Base-by-base conservation (phyloP, 192 early-diverging fungal genomes). In the Linnemannia schmuckeri region DNA sequence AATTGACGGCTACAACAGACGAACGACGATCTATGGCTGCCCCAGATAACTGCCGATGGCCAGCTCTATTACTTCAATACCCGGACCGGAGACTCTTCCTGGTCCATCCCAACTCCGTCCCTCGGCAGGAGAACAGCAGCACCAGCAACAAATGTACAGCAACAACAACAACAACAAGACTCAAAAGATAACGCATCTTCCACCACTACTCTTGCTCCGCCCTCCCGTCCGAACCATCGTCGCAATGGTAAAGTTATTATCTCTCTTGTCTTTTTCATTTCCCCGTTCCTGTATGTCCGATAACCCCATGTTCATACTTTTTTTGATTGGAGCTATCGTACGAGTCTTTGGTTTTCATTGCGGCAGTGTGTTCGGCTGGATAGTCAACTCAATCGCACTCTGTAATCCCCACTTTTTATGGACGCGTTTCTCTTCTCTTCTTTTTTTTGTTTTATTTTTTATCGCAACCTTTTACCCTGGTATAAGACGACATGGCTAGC, bases 21-120 rank as follows among this genome's bases (percentile, higher is more conserved):
- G 24, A 75, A n/a, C 40, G 82, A 83, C 20, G 82, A 83, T 42
- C 63, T 78, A 0, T 90, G 89, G 89, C 61, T 90, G 47, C 70
- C 82, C 57, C 88, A 89, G 57, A 77, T 70, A 20, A 83, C 90
- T 49, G 76, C 82, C 12, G 89, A 91, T 46, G 90, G 90, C 3
- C 78, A 79, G 27, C 69, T 91, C 20, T 93, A 90, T 42, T 92
- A 92, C 77, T 92, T 89, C 74, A 89, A 93, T 87, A 78, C 74
- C 57, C 63, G 90, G 27, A 93, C 91, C n/a, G 83, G 86, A 15
- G 83, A 91, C 40, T 88, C 90, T 17, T 91, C 89, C 57, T 93
- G 91, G 92, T 82, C 82, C 57, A 83, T 83, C n/a, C 71, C 82
- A 24, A 77, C 74, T 27, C 61, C 82, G n/a, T 57, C 80, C 37